These are phyloP conservation scores for Phytopythium aichiense DNA, from an alignment of 352 stramenopile species.

Conservation along the genomic window DNA sequence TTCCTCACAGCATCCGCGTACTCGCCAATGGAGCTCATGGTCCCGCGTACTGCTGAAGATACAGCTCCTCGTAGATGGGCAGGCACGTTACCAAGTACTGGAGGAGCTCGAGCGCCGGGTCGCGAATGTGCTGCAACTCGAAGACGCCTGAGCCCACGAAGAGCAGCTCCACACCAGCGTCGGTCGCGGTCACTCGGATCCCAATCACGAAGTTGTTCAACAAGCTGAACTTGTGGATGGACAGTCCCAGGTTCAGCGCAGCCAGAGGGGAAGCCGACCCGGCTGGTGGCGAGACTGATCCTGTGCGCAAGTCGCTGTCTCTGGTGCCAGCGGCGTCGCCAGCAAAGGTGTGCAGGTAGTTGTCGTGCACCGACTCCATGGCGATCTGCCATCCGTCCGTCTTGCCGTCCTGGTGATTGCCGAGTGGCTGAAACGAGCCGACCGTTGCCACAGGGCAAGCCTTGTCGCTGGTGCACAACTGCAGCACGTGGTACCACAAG, in stretches of 20 bases:
- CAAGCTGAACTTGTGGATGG: conserved; percentile 34
- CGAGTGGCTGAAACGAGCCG: conserved; percentile 26
- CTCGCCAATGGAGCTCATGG: background rate
- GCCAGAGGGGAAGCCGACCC: conserved; percentile 13
- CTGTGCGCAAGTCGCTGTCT: background rate
- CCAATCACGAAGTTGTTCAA: conserved; percentile 33
- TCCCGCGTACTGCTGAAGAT: conserved; percentile 22
- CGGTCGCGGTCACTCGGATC: conserved; percentile 13
- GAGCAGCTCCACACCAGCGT: conserved; percentile 26
- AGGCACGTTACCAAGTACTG: conserved; percentile 51
- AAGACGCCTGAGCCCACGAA: conserved; percentile 38
- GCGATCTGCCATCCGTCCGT: conserved; percentile 41
- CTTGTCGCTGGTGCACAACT: conserved; percentile 18
- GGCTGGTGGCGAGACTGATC: conserved; percentile 11
- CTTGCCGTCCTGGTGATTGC: conserved; percentile 12
- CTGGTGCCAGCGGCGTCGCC: conserved; percentile 18
- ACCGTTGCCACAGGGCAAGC: conserved; percentile 37
- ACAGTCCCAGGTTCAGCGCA: conserved; percentile 17
- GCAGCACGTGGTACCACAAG: conserved; percentile 31
- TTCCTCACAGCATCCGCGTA: background rate
- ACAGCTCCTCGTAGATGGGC: conserved; percentile 59
- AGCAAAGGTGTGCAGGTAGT: conserved; percentile 43
- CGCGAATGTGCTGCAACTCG: conserved; percentile 18
- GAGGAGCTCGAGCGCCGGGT: conserved; percentile 39
- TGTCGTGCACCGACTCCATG: conserved; percentile 47